Base-by-base conservation (phyloP, 805 yeast species). In the Ogataea henricii region DNA sequence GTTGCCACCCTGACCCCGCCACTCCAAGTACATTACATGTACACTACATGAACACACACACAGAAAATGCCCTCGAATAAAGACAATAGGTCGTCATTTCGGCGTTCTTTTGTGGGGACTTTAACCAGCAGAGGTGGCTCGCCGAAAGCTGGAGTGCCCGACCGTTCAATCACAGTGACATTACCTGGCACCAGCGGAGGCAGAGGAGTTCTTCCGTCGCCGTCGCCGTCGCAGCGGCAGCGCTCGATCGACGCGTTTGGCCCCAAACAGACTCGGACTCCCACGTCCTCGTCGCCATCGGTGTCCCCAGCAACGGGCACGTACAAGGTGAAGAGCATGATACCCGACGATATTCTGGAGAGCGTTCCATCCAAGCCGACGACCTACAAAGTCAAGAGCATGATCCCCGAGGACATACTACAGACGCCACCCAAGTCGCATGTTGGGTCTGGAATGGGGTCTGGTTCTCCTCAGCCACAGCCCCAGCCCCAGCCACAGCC, bases 281-380 rank as follows among this genome's bases (percentile, higher is more conserved):
- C n/a, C n/a, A 20, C 17, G 8, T 18, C 20, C 32, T 23, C 27
- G 20, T 16, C 43, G 21, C 18, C 30, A 9, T 10, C 33, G 7
- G 6, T 22, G 21, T 23, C 29, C 13, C 34, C 46, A 3, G 3
- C 32, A 4, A 10, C 42, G 30, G 20, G 30, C 23, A 27, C 44
- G 1, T 40, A 49, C 26, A 48, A 49, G 23, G 52, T 48, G 20
- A 55, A 47, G 21, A 51, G 56, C 38, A 34, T 55, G 49, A 44
- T 55, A 5, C 55, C 54, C 1, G 51, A 45, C 29, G 58, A 52
- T 26, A 49, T 49, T 18, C 40, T 41, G 13, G 48, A 33, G 14
- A 20, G n/a, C 5, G 35, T 17, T 6, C 46, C 46, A 23, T 13
- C 22, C 8, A 33, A 18, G 16, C 20, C 34, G 10, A 25, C 49